A percentile compares a stretch with the other conserved stretches of the same genome.
Evolutionary conservation across 2,329 filamentous ascomycete genomes (phyloP).

Genomic region (Coniochaeta prunicola): DNA sequence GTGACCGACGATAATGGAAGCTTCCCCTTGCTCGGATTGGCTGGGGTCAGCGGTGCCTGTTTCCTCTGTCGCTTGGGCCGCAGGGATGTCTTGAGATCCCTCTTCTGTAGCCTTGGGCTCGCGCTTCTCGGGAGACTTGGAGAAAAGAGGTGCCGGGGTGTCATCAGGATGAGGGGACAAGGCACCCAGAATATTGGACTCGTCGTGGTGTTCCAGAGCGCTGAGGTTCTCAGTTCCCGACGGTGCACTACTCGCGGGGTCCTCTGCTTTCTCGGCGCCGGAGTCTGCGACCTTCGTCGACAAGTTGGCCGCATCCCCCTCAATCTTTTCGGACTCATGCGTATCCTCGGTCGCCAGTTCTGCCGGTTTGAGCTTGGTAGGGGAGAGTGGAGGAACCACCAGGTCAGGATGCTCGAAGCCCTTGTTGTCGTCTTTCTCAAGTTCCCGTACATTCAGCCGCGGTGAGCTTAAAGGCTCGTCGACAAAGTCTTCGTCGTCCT

Average conservation of each 20-base stretch:
- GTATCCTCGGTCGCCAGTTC: constrained; percentile 4
- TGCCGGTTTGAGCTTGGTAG: constrained; percentile 30
- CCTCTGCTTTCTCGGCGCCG: constrained; percentile 1
- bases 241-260: constrained; percentile 5
- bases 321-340: constrained; percentile 1
- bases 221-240: constrained; percentile 13
- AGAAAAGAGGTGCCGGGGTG: constrained; percentile 57
- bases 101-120: neutral
- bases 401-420: constrained; percentile 48
- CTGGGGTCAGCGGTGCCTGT: constrained; percentile 3
- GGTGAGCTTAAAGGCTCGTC: constrained; percentile 70
- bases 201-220: constrained; percentile 17
- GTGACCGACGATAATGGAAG: constrained; percentile 18
- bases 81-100: neutral
- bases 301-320: neutral
- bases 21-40: constrained; percentile 16
- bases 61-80: neutral
- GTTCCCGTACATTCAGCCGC: constrained; percentile 49
- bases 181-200: constrained; percentile 9
- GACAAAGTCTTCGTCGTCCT: constrained; percentile 67
- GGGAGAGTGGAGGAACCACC: constrained; percentile 51
- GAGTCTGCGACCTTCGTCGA: neutral
- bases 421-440: constrained; percentile 32
- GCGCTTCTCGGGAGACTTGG: constrained; percentile 2
- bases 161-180: constrained; percentile 39